These are phyloP conservation scores for Blumeria hordei DNA, from an alignment of 2,329 filamentous ascomycete species.

Conservation along the genomic window DNA sequence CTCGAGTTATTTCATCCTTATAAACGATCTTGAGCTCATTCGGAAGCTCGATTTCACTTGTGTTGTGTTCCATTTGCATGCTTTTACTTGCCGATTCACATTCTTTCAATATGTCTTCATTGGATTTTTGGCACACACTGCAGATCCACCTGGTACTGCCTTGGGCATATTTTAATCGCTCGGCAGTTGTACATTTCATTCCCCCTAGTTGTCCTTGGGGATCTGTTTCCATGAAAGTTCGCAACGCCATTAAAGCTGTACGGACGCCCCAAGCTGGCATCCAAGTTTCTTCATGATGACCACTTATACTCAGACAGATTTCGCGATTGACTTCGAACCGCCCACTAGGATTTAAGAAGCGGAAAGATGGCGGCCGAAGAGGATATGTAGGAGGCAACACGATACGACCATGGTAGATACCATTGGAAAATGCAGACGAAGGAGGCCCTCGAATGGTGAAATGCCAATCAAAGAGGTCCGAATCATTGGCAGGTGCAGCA, in stretches of 20 bases:
- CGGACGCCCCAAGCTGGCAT: slow-evolving; percentile 94
- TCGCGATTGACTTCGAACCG: slow-evolving; percentile 92
- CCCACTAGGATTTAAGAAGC: slow-evolving; percentile 76
- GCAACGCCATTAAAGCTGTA: slow-evolving; percentile 57
- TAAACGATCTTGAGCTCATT: slow-evolving; percentile 37
- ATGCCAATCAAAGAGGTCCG: slow-evolving; percentile 94
- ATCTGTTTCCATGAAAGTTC: slow-evolving; percentile 85
- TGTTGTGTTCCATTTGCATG: slow-evolving; percentile 17
- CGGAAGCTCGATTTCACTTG: slow-evolving; percentile 20
- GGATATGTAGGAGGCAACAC: slow-evolving; percentile 76
- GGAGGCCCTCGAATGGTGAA: slow-evolving; percentile 89
- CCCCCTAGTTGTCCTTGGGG: slow-evolving; percentile 75
- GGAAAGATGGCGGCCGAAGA: slow-evolving; percentile 78
- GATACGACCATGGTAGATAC: slow-evolving; percentile 91
- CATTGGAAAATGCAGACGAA: slow-evolving; percentile 31
- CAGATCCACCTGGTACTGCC: slow-evolving; percentile 47
- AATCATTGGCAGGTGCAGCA: slow-evolving; percentile 55
- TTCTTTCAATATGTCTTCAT: slow-evolving; percentile 50
- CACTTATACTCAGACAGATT: slow-evolving; percentile 83
- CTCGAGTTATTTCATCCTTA: slow-evolving; percentile 40
- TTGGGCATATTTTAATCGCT: slow-evolving; percentile 42
- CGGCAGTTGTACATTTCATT: slow-evolving; percentile 46
- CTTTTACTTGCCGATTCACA: slow-evolving; percentile 30
- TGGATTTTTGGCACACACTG: slow-evolving; percentile 41
- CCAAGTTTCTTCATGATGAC: slow-evolving; percentile 96